Evolutionary conservation across 2,329 filamentous ascomycete species (phyloP).

Genomic region (Ascochyta pisi): DNA sequence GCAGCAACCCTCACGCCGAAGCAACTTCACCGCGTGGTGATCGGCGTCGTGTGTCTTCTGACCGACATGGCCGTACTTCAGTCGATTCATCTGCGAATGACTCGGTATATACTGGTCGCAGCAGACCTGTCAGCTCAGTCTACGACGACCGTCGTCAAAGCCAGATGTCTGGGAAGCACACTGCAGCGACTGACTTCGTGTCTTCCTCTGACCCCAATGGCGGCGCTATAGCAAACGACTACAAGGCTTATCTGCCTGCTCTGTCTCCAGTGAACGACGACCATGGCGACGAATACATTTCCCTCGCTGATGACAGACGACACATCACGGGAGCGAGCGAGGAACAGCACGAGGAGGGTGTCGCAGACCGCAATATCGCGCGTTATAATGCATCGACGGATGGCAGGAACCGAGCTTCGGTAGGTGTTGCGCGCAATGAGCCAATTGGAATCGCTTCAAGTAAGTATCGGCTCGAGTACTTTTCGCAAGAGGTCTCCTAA

Average conservation of each 20-base stretch:
- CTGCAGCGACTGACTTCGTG: not conserved
- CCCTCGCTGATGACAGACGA: slow-evolving; percentile 29
- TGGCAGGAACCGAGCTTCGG: slow-evolving; percentile 5
- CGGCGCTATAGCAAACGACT: slow-evolving; percentile 30
- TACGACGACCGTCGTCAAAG: slow-evolving; percentile 14
- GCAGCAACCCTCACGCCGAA: not conserved
- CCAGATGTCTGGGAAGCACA: not conserved
- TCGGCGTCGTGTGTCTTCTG: slow-evolving; percentile 3
- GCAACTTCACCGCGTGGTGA: slow-evolving; percentile 2
- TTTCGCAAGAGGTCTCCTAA: not conserved
- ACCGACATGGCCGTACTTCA: slow-evolving; percentile 4
- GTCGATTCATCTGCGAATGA: slow-evolving; percentile 9
- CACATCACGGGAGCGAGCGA: slow-evolving; percentile 20
- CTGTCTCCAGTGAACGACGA: slow-evolving; percentile 20
- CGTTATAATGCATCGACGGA: slow-evolving; percentile 21
- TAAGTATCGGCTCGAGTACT: not conserved
- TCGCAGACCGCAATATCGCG: slow-evolving; percentile 40
- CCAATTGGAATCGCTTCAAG: not conserved
- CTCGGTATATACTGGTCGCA: slow-evolving; percentile 6
- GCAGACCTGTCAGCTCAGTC: slow-evolving; percentile 21
- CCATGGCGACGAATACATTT: slow-evolving; percentile 24
- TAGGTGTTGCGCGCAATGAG: not conserved
- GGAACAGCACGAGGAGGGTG: slow-evolving; percentile 62
- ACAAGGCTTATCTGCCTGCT: slow-evolving; percentile 29
- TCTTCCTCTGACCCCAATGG: slow-evolving; percentile 12